Evolutionary conservation across 805 yeast species (phyloP), one percentile per base, ranked within the genome.

Genomic region (Nakazawaea ishiwadae): DNA sequence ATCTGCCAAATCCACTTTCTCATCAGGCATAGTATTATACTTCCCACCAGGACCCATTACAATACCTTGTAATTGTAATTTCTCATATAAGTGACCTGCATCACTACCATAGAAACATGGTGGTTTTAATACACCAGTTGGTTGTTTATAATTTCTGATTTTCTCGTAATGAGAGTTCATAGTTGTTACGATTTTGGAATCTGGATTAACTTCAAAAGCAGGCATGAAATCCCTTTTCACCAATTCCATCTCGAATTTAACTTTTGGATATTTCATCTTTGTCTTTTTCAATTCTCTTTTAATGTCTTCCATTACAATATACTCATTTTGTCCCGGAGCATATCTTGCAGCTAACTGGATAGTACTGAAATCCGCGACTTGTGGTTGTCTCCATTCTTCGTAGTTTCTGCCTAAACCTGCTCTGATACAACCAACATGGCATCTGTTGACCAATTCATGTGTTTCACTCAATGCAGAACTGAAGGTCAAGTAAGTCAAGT

Each of bases 311-410:
- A 53, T 23, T 2, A 56, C 62, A 6, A 52, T 51, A 5, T 48
- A 39, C 20, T 49, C 55, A 35, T 14, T 45, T 36, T 56, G 62
- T 1, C 60, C 62, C 2, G 60, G 62, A n/a, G 62, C 62, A 42
- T 52, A 56, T 31, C 62, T 38, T 4, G 60, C 60, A 14, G 60
- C 60, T 2, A 59, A 55, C n/a, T 55, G 54, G 30, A 57, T 48
- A n/a, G 62, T 57, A 16, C 54, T 56, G 45, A 57, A 57, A 38
- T 56, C 60, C 5, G 60, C 49, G 12, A 57, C 62, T 44, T 56
- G 62, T 14, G 62, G 62, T 18, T 58, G 52, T 45, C 62, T 50
- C 62, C 62, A 56, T 8, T 47, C 44, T 40, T 56, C 62, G 43
- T 56, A 56, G 9, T 35, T 34, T 39, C 60, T 45, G 1, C 60